Base-by-base conservation (phyloP, 352 stramenopile species). In the Phytophthora colocasiae region DNA sequence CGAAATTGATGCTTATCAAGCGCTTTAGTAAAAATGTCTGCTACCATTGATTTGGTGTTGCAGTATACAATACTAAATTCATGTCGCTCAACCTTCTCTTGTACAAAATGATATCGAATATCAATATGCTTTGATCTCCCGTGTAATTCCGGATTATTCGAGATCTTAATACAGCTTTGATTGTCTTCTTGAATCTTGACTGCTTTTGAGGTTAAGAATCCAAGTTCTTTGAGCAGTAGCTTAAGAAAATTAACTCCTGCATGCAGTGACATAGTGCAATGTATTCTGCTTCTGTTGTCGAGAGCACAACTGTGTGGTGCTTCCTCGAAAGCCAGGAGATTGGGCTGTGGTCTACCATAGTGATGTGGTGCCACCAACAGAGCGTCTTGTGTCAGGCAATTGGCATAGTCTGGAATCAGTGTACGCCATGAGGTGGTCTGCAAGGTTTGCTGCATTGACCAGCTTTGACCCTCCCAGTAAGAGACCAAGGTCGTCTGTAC, bases 251-350 rank as follows among this genome's bases (percentile, higher is more conserved):
- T 0, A 43, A 6, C 15, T 51, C 44, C 43, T 72, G 65, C 34
- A 71, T 65, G 46, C 57, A 62, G 17, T 73, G 58, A 15, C 65
- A 69, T 5, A 62, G 29, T 12, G 65, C 58, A 7, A 73, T 58
- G 31, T 65, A 69, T 24, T 69, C 53, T 11, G 60, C 47, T 34
- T 73, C 46, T 36, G 65, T 65, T 49, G 65, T 75, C 4, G 56
- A 70, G 22, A 76, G 22, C 29, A 76, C 48, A 2, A 76, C 62
- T 5, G 53, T 65, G 53, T 69, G 60, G 61, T 41, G 46, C 0
- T 41, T 53, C 15, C 46, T 40, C 2, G 46, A 41, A 5, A 29
- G 46, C 46, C 46, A 53, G 4, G 46, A 41, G 2, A 53, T 53
- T 41, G n/a, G 46, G 14, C 29, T 41, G 15, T 5, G 15, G 9